Conservation (phyloP, 805 yeast species). For the Yamadazyma philogaea region DNA sequence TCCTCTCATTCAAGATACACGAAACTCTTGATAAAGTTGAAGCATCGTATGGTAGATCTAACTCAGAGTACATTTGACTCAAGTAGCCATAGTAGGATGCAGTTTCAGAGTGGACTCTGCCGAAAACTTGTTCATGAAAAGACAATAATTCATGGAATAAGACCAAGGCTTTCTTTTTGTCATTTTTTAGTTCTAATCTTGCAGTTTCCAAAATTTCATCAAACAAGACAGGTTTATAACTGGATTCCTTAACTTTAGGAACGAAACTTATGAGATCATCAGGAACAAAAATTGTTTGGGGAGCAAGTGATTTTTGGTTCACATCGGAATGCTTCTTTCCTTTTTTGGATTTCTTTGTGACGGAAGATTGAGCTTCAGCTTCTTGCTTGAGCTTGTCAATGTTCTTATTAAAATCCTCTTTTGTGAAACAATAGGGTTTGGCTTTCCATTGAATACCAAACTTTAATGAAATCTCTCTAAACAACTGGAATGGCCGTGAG, state of each 20-base stretch:
- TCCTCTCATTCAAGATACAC: conserved; percentile 71
- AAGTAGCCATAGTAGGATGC: conserved; percentile 65
- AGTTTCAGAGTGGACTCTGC: conserved; percentile 74
- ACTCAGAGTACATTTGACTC: conserved; percentile 64
- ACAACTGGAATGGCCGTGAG: conserved; percentile 40
- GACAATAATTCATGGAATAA: conserved; percentile 66
- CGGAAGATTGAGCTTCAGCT: conserved; percentile 5
- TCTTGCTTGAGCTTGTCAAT: conserved; percentile 19
- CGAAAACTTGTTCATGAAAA: conserved; percentile 79
- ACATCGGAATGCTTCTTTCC: conserved; percentile 17
- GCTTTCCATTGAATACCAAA: conserved; percentile 85
- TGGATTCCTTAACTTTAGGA: conserved; percentile 74
- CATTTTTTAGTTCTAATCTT: conserved; percentile 38
- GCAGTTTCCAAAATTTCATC: conserved; percentile 77
- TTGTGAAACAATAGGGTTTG: conserved; percentile 47
- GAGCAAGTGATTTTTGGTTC: conserved; percentile 14
- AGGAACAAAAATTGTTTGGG: conserved; percentile 47
- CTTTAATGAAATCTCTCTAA: conserved; percentile 71
- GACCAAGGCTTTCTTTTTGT: conserved; percentile 55
- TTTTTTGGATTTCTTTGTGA: conserved; percentile 33
- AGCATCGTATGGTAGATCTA: conserved; percentile 57
- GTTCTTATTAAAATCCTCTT: conserved; percentile 33
- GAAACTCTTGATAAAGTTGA: conserved; percentile 65
- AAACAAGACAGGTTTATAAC: conserved; percentile 61
- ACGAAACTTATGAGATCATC: conserved; percentile 66